Percentiles rank a stretch among this genome's conserved stretches.
Conservation (phyloP, 2,329 filamentous ascomycete species). For the Botrytis elliptica region DNA sequence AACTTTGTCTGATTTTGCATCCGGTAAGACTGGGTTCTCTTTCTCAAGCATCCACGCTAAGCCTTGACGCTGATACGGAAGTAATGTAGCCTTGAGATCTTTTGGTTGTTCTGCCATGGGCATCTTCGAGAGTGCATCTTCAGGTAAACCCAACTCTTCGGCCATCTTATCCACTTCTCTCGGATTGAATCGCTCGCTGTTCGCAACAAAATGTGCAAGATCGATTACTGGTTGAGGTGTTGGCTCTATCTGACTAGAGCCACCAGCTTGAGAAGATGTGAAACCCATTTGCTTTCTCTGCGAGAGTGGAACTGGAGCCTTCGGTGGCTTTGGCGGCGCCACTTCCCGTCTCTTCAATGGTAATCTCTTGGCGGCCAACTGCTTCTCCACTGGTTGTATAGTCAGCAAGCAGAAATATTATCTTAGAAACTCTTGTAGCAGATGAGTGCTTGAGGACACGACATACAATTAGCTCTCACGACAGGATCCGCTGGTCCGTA, state of each 20-base stretch:
- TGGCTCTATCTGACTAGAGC: constrained; percentile 23
- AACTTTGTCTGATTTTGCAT: constrained; percentile 55
- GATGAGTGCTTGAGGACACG: background rate
- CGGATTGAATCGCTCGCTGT: constrained; percentile 65
- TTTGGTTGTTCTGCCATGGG: constrained; percentile 69
- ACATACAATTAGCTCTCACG: constrained; percentile 44
- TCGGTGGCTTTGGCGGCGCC: constrained; percentile 48
- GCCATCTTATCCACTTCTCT: constrained; percentile 69
- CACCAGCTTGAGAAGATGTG: constrained; percentile 30
- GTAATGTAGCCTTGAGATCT: constrained; percentile 62
- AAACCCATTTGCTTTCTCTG: constrained; percentile 37
- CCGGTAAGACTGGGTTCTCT: constrained; percentile 67
- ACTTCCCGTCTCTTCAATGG: constrained; percentile 30
- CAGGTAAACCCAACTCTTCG: constrained; percentile 50
- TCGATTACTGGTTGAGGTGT: constrained; percentile 28
- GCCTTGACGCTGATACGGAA: constrained; percentile 78
- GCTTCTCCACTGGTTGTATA: background rate
- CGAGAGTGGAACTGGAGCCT: constrained; percentile 55
- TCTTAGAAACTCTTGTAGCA: background rate
- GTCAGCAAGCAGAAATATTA: background rate
- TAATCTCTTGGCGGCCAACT: background rate
- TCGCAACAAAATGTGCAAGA: constrained; percentile 58
- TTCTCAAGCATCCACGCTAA: constrained; percentile 78
- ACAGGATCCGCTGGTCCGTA: constrained; percentile 63
- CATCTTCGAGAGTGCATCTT: constrained; percentile 68